phyloP scores from a whole-genome alignment of 345 rosid species.

The Pelargonium nanum region DNA sequence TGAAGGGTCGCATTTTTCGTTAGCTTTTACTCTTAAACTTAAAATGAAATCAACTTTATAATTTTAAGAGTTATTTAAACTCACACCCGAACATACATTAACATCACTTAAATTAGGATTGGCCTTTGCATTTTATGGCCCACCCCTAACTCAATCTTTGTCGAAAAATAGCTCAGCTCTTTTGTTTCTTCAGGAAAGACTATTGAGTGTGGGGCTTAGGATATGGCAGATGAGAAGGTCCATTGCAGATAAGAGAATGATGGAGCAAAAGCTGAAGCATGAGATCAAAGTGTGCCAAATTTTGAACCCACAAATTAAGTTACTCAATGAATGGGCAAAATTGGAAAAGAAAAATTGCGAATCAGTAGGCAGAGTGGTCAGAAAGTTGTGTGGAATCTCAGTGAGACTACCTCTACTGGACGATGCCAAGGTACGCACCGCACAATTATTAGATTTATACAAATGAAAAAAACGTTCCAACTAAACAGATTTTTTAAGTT shows the following conservation, averaged over 20 bases:
- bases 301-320: conserved; percentile 31
- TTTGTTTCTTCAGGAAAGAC: conserved; percentile 29
- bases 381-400: conserved; percentile 53
- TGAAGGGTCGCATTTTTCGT: too few species aligned
- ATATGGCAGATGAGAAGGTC: conserved; percentile 28
- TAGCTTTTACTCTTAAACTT: too few species aligned
- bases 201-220: conserved; percentile 46
- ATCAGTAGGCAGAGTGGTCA: conserved; percentile 44
- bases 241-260: conserved; percentile 27
- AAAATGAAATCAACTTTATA: too few species aligned
- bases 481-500: too few species aligned
- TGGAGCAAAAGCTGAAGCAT: conserved; percentile 27
- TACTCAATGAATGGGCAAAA: conserved; percentile 44
- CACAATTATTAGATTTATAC: too few species aligned
- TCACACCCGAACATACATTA: too few species aligned
- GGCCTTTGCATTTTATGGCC: too few species aligned
- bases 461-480: too few species aligned
- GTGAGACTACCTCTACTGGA: conserved; percentile 34
- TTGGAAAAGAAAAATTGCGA: conserved; percentile 39
- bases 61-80: too few species aligned
- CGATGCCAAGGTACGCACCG: conserved; percentile 44
- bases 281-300: conserved; percentile 35
- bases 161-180: background rate
- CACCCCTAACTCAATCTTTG: too few species aligned
- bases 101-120: too few species aligned